Evolutionary conservation across 352 stramenopile genomes (phyloP).

Genomic region (Saprolegnia diclina): DNA sequence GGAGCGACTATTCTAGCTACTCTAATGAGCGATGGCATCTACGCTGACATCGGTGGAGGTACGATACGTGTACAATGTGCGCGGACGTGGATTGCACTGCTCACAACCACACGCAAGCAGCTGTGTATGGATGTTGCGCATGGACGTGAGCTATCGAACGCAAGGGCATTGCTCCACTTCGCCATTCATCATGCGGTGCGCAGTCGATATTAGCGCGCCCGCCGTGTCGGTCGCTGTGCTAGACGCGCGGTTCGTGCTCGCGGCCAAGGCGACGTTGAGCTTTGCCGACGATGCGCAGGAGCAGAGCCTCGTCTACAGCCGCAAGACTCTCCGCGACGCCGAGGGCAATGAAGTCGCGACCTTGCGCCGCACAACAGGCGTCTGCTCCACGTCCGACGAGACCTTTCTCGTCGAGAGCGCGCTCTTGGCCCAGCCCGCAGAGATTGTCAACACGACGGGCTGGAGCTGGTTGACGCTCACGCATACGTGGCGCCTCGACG

Average conservation of each 20-base stretch:
- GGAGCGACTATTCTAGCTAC: no score
- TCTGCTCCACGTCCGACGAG: neutral
- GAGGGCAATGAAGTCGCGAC: neutral
- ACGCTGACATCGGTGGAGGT: no score
- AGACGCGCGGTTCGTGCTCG: neutral
- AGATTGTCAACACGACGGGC: neutral
- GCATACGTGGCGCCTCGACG: neutral
- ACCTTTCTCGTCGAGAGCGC: neutral
- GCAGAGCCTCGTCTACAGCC: neutral
- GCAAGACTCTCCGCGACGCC: neutral
- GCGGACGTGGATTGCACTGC: no score
- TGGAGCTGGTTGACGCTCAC: neutral
- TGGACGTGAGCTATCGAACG: no score
- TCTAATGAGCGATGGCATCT: no score
- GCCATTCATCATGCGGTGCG: neutral
- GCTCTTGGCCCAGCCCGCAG: neutral
- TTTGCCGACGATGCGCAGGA: neutral
- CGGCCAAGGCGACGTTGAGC: neutral
- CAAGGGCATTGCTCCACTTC: no score
- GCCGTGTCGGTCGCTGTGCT: neutral
- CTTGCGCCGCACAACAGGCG: neutral
- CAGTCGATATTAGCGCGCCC: neutral
- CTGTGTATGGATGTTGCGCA: no score
- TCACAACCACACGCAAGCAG: no score
- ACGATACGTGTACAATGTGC: no score